Conservation (phyloP, 768 basidiomycete species). For the Hypsizygus marmoreus region DNA sequence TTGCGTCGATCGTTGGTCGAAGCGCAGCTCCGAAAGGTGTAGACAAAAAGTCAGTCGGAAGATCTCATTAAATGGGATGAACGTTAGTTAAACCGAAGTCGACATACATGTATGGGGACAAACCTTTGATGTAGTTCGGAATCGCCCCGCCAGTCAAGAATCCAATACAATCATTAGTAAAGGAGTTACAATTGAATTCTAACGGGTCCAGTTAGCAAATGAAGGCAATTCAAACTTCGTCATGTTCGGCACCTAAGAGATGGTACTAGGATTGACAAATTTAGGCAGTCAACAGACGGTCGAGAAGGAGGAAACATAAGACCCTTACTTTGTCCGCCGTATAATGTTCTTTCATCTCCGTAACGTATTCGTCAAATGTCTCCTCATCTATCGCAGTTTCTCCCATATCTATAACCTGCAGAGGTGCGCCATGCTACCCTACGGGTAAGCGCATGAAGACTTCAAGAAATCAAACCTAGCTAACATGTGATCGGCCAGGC, state of each 20-base stretch:
- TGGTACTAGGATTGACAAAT: constrained; percentile 65
- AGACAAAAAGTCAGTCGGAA: constrained; percentile 83
- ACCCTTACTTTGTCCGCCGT: constrained; percentile 88
- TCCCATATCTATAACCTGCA: constrained; percentile 74
- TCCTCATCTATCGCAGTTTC: constrained; percentile 80
- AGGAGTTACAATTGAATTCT: constrained; percentile 97
- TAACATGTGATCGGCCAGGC: constrained; percentile 83
- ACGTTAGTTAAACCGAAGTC: neutral
- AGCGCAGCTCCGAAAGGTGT: constrained; percentile 87
- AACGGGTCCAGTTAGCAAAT: neutral
- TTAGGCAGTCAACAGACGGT: constrained; percentile 4
- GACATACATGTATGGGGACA: constrained; percentile 11
- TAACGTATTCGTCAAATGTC: constrained; percentile 84
- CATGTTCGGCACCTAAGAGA: too few relatives aligned
- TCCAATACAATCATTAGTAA: constrained; percentile 85
- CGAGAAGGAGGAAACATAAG: constrained; percentile 1
- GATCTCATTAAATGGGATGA: constrained; percentile 43
- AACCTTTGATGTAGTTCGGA: constrained; percentile 81
- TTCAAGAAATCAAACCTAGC: constrained; percentile 26
- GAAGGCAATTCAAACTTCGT: too few relatives aligned
- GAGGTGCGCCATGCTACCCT: constrained; percentile 70
- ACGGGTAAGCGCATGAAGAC: neutral
- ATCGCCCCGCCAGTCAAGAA: constrained; percentile 86
- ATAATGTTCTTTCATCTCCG: constrained; percentile 75
- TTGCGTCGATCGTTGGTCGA: constrained; percentile 87